Conservation (phyloP, 768 basidiomycete genomes). For the Megacollybia marginata region DNA sequence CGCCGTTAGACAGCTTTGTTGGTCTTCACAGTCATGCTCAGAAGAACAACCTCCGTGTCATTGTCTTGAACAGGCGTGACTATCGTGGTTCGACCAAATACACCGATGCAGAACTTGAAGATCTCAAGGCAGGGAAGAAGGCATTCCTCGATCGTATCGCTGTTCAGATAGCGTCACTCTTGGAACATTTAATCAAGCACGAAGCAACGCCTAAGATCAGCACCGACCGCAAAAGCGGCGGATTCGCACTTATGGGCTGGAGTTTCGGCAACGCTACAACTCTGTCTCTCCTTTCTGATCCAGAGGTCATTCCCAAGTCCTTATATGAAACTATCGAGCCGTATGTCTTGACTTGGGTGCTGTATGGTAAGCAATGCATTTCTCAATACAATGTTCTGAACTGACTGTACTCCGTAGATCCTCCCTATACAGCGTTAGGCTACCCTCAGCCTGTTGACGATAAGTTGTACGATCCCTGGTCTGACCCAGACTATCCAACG, state of each 20-base stretch:
- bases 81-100: constrained; percentile 27
- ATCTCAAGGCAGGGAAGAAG: constrained; percentile 10
- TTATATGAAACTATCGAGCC: constrained; percentile 17
- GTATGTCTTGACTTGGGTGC: constrained; percentile 22
- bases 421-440: constrained; percentile 22
- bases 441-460: constrained; percentile 13
- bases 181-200: constrained; percentile 20
- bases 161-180: constrained; percentile 18
- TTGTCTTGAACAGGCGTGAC: constrained; percentile 24
- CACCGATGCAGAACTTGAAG: constrained; percentile 24
- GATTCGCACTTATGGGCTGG: constrained; percentile 32
- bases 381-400: background rate
- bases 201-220: constrained; percentile 18
- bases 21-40: constrained; percentile 3
- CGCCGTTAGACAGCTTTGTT: constrained; percentile 14
- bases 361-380: constrained; percentile 21
- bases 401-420: constrained; percentile 15
- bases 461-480: constrained; percentile 11
- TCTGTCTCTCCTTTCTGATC: constrained; percentile 22
- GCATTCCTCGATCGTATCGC: constrained; percentile 20
- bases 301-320: constrained; percentile 12
- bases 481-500: constrained; percentile 12
- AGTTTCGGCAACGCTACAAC: constrained; percentile 24
- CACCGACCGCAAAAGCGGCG: constrained; percentile 21
- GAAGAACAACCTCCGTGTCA: constrained; percentile 17